Base-by-base conservation (phyloP, 169 alveolate species). In the Plasmodium inui region DNA sequence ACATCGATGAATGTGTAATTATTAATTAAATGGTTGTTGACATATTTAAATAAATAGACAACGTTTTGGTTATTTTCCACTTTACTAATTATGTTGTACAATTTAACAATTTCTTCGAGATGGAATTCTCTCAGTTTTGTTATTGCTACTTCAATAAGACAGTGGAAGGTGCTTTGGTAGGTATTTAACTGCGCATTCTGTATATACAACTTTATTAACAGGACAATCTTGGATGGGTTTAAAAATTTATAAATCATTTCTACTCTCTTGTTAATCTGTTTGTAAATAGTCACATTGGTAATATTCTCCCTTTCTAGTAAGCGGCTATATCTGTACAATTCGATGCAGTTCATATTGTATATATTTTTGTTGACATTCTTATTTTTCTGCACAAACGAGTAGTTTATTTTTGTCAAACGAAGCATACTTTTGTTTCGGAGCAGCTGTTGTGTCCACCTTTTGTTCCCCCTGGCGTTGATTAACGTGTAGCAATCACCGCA, bases 171-270 rank as follows among this genome's bases (percentile, higher is more conserved):
- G 72, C 76, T 91, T 67, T 67, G 50, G 83, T 81, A 81, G 17
- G 28, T 34, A 71, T 82, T 81, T 44, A 91, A 72, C n/a, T 91
- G 83, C 2, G 57, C 30, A 71, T 91, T 91, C 44, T 91, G 85
- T 91, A 91, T 30, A 71, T 81, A 91, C 57, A 91, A 72, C 76
- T 81, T 91, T 26, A 91, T 72, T 91, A 91, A 81, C 34, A 91
- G 83, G 32, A 91, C 19, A 81, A 91, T 80, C 44, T 91, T 91
- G 9, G 84, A 37, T n/a, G 95, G 95, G 19, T 28, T 91, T 9
- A 91, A 19, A 72, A 91, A 91, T 46, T 91, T 91, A 61, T 91
- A 91, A 67, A 91, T 91, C 95, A 91, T 91, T 81, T 91, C 95
- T 41, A 91, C 92, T 91, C 95, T 91, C 39, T 70, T 91, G 79